A percentile compares a stretch with the other conserved stretches of the same genome.
phyloP scores from a whole-genome alignment of 2,329 filamentous ascomycete species.

The Colletotrichum nymphaeae region DNA sequence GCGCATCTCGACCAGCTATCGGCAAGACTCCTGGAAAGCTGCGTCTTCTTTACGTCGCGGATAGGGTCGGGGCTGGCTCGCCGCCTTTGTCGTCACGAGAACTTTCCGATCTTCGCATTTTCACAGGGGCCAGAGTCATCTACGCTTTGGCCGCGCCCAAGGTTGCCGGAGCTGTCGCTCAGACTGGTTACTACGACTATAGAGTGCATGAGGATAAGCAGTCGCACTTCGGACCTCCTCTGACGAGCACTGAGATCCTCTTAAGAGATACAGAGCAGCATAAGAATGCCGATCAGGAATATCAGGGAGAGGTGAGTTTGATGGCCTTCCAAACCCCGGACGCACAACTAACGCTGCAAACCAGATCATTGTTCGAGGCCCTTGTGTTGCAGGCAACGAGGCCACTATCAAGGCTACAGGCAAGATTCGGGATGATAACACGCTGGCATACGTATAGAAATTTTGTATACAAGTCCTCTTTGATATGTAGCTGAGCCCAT shows the following conservation, averaged over 20 bases:
- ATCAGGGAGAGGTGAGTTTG: conserved; percentile 71
- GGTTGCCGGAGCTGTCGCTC: conserved; percentile 90
- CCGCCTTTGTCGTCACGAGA: conserved; percentile 75
- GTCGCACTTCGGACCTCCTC: conserved; percentile 84
- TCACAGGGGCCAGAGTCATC: conserved; percentile 81
- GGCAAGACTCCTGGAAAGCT: conserved; percentile 77
- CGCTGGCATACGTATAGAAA: conserved; percentile 67
- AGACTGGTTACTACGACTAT: conserved; percentile 92
- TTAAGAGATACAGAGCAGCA: conserved; percentile 71
- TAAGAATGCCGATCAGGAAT: conserved; percentile 72
- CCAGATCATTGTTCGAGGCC: conserved; percentile 78
- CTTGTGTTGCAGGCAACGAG: conserved; percentile 77
- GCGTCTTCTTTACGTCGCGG: conserved; percentile 83
- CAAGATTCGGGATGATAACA: conserved; percentile 78
- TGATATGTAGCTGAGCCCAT: background rate
- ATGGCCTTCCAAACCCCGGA: background rate
- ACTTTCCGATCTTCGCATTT: conserved; percentile 84
- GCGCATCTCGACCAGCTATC: conserved; percentile 66
- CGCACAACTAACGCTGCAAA: conserved; percentile 25
- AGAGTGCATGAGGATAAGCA: conserved; percentile 61
- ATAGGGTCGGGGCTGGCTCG: conserved; percentile 72
- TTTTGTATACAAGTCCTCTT: background rate
- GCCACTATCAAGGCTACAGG: conserved; percentile 72
- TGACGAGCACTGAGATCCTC: conserved; percentile 83
- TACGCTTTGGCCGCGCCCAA: conserved; percentile 86